Percentiles rank a stretch among this genome's conserved stretches.
Conservation (phyloP, 2,329 filamentous ascomycete genomes). For the Alternaria brassicae region DNA sequence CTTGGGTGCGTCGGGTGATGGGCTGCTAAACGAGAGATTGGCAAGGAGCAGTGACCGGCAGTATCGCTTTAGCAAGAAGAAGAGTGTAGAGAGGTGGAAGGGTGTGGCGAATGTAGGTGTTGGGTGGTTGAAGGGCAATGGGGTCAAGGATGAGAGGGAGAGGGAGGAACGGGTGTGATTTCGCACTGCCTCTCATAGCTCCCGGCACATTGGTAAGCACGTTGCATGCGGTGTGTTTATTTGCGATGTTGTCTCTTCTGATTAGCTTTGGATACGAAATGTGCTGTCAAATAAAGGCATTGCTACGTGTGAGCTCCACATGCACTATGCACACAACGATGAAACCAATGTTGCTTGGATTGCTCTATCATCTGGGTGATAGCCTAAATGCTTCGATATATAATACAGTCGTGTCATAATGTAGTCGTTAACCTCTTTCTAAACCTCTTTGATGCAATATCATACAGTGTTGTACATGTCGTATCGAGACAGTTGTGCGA, state of each 20-base stretch:
- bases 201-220: not conserved
- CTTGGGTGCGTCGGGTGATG: slow-evolving; percentile 31
- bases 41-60: slow-evolving; percentile 44
- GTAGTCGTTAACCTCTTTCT: not conserved
- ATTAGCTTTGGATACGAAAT: not conserved
- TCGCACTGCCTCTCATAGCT: too few species aligned
- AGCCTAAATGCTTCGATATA: not conserved
- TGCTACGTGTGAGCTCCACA: not conserved
- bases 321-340: not conserved
- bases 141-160: slow-evolving; percentile 37
- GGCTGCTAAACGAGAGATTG: slow-evolving; percentile 40
- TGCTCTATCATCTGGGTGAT: not conserved
- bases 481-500: not conserved
- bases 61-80: slow-evolving; percentile 44
- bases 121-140: slow-evolving; percentile 45
- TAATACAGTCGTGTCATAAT: not conserved
- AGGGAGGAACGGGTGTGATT: slow-evolving; percentile 39
- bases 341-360: not conserved
- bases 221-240: not conserved
- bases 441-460: not conserved
- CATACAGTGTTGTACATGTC: not conserved
- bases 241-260: not conserved
- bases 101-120: slow-evolving; percentile 44
- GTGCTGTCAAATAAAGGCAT: not conserved
- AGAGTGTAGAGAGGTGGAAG: slow-evolving; percentile 45